Base-by-base conservation (phyloP, 495 filamentous ascomycete genomes). In the Tuber magnatum region DNA sequence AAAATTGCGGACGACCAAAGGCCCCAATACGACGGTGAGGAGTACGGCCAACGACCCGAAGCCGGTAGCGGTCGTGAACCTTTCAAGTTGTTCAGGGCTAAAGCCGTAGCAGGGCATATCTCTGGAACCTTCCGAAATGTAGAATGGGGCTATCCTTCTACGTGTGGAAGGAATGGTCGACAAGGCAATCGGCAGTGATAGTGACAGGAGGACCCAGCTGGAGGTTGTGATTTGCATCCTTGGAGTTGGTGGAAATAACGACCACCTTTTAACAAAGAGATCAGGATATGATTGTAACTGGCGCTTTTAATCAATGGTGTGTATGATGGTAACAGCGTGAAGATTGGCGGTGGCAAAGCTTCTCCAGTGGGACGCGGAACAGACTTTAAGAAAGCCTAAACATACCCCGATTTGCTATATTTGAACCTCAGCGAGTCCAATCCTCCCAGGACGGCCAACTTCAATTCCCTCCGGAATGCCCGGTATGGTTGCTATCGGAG, bases 1-100 rank as follows among this genome's bases (percentile, higher is more conserved):
- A 69, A 79, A 41, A 39, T 77, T 70, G 28, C 76, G 77, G 40
- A 79, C 72, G 40, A 79, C 32, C 20, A 79, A 65, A 8, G 77
- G 77, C 10, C 70, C 76, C n/a, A 79, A 71, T 68, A 79, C 70
- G 28, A 79, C 72, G 28, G 32, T 40, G 14, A 72, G 38, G 44
- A 79, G 73, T 56, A 79, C 39, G 8, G 76, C 73, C 24, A 73
- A 39, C 12, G 73, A 75, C 14, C 72, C 69, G 42, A 79, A 42
- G 6, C 77, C 76, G 28, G 56, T 51, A 35, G 42, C 75, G 22
- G 73, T 20, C 35, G 75, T n/a, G 41, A 78, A 79, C 22, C 70
- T 72, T 41, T 75, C 72, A 44, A 79, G 56, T 18, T 71, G 78
- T 68, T 79, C 46, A n/a, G 35, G 61, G 38, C 43, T 79, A 46